Base-by-base conservation (phyloP, 2,329 filamentous ascomycete species). In the Fusarium illudens region DNA sequence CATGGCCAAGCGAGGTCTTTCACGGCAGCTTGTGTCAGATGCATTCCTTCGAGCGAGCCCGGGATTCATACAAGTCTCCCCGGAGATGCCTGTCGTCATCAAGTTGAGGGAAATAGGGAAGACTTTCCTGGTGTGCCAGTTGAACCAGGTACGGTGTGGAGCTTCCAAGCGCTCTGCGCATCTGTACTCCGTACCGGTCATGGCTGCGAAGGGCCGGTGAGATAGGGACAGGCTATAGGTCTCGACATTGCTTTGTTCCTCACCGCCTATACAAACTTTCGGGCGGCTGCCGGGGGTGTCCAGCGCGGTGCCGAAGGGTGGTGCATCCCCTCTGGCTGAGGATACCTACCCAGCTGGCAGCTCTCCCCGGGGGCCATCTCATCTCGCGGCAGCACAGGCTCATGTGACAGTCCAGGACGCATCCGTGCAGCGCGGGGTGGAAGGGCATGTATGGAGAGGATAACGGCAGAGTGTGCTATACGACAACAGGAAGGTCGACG, bases 191-290 rank as follows among this genome's bases (percentile, higher is more conserved):
- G 60, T 66, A 58, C 71, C 55, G 58, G 57, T 61, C 60, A 65
- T 54, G 53, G 51, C 55, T 62, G 33, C 60, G 53, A 64, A 62
- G 62, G 68, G 68, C 68, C 59, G 67, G 66, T 69, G 53, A 68
- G 59, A 68, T 51, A 60, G 34, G 46, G 37, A 49, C 54, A 58
- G 54, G 48, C 58, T 46, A 39, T 37, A 51, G 58, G 52, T 22
- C 56, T 32, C 53, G 64, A 55, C 58, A 50, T 68, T 73, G 66
- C 60, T 65, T 73, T 67, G 62, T 56, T 62, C 52, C 65, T 74
- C 72, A 74, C 72, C 72, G 72, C 72, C 64, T 71, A 59, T 54
- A 53, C 57, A 68, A 60, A 60, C 56, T 54, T 60, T 60, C 62
- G 64, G 63, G 62, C 59, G 61, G 60, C 44, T 68, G 58, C 69